A percentile compares a stretch with the other conserved stretches of the same genome.
phyloP scores from a whole-genome alignment of 73 alveolate species.

The Tetrahymena malaccensis region DNA sequence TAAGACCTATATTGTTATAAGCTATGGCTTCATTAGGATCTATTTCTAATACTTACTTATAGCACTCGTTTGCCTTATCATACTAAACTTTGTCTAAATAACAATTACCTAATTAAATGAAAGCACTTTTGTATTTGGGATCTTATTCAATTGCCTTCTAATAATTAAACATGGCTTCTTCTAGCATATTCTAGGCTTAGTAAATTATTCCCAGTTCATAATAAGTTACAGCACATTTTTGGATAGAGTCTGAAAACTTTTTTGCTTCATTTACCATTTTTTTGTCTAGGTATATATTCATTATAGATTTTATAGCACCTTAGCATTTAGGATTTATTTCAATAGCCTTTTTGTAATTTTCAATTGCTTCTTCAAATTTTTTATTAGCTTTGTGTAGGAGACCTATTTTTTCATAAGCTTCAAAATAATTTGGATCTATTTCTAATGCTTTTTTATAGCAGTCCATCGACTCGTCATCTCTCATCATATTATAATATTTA shows the following conservation, averaged over 20 bases:
- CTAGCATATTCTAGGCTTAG: not conserved
- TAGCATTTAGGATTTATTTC: not conserved
- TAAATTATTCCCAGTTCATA: not conserved
- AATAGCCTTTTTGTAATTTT: not conserved
- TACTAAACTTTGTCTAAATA: not conserved
- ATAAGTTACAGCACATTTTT: not conserved
- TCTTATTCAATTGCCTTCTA: not conserved
- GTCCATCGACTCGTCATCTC: not conserved
- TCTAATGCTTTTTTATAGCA: not conserved
- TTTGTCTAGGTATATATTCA: not conserved
- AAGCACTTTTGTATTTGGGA: not conserved
- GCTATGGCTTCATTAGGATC: not conserved
- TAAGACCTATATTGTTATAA: not conserved
- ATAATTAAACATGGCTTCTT: not conserved
- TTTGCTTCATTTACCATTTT: not conserved
- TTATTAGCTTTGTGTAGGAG: not conserved
- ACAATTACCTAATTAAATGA: not conserved
- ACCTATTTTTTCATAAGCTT: not conserved
- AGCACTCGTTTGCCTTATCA: not conserved
- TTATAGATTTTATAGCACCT: not conserved
- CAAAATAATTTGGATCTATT: not conserved
- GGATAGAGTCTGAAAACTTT: not conserved
- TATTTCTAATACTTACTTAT: not conserved
- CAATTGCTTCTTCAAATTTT: not conserved
- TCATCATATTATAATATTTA: not conserved